Conservation (phyloP, 2,329 filamentous ascomycete species). For the Aciculosporium take region DNA sequence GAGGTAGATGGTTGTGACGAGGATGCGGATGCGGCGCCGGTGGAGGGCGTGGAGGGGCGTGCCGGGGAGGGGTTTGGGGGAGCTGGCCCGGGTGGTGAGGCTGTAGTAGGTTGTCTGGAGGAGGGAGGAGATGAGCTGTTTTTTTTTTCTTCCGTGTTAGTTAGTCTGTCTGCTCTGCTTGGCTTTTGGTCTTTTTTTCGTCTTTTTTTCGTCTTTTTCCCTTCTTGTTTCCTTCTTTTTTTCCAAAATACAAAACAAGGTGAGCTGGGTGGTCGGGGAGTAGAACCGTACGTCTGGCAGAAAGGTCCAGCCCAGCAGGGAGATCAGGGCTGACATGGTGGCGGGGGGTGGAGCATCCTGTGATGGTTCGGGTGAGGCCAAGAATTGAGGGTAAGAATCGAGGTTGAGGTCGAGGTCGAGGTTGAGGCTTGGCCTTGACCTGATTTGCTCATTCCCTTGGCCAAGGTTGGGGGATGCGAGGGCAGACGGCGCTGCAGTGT, state of each 20-base stretch:
- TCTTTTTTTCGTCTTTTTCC: not conserved
- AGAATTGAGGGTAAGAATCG: too few species aligned
- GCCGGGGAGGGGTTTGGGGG: constrained; percentile 60
- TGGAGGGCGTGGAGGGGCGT: constrained; percentile 56
- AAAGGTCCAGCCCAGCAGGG: constrained; percentile 42
- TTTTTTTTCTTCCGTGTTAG: too few species aligned
- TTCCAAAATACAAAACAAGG: not conserved
- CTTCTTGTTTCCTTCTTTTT: not conserved
- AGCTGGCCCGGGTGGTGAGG: constrained; percentile 77
- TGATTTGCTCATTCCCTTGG: too few species aligned
- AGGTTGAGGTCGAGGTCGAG: not conserved
- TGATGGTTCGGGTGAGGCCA: too few species aligned
- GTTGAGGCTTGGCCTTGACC: too few species aligned
- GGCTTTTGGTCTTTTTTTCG: too few species aligned
- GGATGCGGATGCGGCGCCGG: constrained; percentile 68
- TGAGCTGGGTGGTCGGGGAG: not conserved
- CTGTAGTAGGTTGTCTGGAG: constrained; percentile 74
- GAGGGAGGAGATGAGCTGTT: constrained; percentile 64
- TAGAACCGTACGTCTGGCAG: constrained; percentile 30
- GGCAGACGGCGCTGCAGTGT: too few species aligned
- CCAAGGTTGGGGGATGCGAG: too few species aligned
- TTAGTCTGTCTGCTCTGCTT: too few species aligned
- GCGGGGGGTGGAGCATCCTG: constrained; percentile 9
- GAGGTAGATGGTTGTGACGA: constrained; percentile 73
- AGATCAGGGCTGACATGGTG: constrained; percentile 37